Conservation (phyloP, 345 rosid species). For the Luvunga scandens region DNA sequence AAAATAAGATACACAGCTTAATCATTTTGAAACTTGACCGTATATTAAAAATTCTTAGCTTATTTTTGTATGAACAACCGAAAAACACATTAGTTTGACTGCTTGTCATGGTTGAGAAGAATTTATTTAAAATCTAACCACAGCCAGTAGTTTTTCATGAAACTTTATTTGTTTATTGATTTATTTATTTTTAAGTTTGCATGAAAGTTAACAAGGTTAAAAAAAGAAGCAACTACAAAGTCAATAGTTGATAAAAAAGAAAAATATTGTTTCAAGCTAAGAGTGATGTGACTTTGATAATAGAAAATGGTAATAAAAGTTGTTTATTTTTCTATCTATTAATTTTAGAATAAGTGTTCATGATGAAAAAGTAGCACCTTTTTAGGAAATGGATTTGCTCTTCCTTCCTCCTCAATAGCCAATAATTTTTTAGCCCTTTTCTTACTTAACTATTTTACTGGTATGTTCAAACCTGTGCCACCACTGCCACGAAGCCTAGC, state of each 20-base stretch:
- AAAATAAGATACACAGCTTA: neutral
- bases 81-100: neutral
- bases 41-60: neutral
- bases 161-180: too few species aligned
- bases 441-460: conserved; percentile 17
- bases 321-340: neutral
- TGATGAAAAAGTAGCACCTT: conserved; percentile 24
- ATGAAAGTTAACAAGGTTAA: neutral
- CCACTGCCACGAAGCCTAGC: conserved; percentile 28
- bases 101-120: neutral
- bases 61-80: neutral
- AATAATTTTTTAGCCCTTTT: conserved; percentile 36
- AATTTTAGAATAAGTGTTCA: neutral
- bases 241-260: neutral
- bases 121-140: neutral
- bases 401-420: conserved; percentile 19
- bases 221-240: neutral
- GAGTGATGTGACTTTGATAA: neutral
- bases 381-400: conserved; percentile 23
- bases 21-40: neutral
- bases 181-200: neutral
- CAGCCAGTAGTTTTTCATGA: neutral
- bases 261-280: neutral
- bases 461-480: conserved; percentile 28
- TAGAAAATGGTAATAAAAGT: neutral